phyloP scores from a whole-genome alignment of 495 filamentous ascomycete genomes.

The Penicillium macrosclerotiorum region DNA sequence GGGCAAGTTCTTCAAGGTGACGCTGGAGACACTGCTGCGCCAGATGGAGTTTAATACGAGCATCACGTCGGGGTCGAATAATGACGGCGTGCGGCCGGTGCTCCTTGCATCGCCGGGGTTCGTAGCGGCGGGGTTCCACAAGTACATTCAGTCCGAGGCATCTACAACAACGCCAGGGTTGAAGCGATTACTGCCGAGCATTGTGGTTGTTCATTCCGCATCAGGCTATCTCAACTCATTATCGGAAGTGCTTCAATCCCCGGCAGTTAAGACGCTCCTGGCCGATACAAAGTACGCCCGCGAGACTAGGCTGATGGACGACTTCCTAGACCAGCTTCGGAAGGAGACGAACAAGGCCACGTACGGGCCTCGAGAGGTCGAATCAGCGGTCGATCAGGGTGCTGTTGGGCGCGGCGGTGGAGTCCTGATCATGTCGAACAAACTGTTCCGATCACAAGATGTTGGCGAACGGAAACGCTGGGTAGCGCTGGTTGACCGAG shows the following conservation, averaged over 20 bases:
- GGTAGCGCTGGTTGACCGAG: conserved; percentile 84
- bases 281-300: conserved; percentile 81
- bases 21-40: conserved; percentile 69
- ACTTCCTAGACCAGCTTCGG: conserved; percentile 73
- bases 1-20: conserved; percentile 76
- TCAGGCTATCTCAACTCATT: conserved; percentile 83
- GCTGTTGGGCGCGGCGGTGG: conserved; percentile 86
- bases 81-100: conserved; percentile 58
- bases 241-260: conserved; percentile 78
- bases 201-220: conserved; percentile 78
- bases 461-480: conserved; percentile 76
- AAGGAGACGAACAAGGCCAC: conserved; percentile 89
- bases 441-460: conserved; percentile 79
- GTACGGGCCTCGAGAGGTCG: conserved; percentile 85
- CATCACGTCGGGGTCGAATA: conserved; percentile 35
- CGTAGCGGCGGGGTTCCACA: conserved; percentile 74
- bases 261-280: conserved; percentile 71
- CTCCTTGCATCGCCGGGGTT: conserved; percentile 90
- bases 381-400: conserved; percentile 81
- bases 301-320: conserved; percentile 84
- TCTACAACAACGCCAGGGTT: conserved; percentile 50
- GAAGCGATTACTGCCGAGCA: conserved; percentile 62
- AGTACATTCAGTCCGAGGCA: conserved; percentile 73
- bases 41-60: conserved; percentile 70
- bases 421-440: conserved; percentile 79